A percentile compares a stretch with the other conserved stretches of the same genome.
phyloP scores from a whole-genome alignment of 192 early-diverging fungal species.

The Entomortierella beljakovae region DNA sequence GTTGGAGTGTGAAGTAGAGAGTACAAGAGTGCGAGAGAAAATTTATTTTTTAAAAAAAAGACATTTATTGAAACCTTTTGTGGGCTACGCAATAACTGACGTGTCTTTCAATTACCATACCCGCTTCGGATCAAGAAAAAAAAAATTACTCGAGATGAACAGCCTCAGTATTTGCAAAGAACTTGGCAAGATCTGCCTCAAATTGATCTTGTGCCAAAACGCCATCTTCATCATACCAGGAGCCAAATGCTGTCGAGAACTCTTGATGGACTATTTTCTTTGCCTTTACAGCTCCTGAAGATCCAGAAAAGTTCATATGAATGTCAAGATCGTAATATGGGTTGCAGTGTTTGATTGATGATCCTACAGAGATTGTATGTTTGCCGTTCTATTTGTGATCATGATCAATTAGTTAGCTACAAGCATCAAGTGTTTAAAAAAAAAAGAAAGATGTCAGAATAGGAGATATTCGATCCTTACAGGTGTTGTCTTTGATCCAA shows the following conservation, averaged over 20 bases:
- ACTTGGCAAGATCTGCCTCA: slow-evolving; percentile 62
- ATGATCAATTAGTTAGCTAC: background rate
- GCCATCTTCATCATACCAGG: slow-evolving; percentile 78
- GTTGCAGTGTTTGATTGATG: slow-evolving; percentile 60
- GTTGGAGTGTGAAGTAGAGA: too few species aligned
- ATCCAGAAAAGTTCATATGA: slow-evolving; percentile 35
- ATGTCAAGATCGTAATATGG: slow-evolving; percentile 68
- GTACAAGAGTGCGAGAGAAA: too few species aligned
- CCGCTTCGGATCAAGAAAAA: too few species aligned
- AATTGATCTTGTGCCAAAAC: slow-evolving; percentile 66
- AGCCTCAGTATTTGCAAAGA: slow-evolving; percentile 60
- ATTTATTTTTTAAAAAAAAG: background rate
- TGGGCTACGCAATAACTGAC: background rate
- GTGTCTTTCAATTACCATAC: too few species aligned
- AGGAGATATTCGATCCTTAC: slow-evolving; percentile 6
- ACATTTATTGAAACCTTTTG: background rate
- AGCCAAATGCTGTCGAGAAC: slow-evolving; percentile 65
- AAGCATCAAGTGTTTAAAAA: background rate
- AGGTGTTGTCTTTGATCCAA: slow-evolving; percentile 64
- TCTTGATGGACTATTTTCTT: slow-evolving; percentile 63
- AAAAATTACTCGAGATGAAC: slow-evolving; percentile 62
- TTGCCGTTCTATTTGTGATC: slow-evolving; percentile 48
- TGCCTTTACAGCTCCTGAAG: slow-evolving; percentile 28
- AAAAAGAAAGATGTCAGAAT: background rate
- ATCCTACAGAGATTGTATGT: slow-evolving; percentile 64